A percentile compares a stretch with the other conserved stretches of the same genome.
phyloP scores from a whole-genome alignment of 2,329 filamentous ascomycete species.

The Triangularia setosa region DNA sequence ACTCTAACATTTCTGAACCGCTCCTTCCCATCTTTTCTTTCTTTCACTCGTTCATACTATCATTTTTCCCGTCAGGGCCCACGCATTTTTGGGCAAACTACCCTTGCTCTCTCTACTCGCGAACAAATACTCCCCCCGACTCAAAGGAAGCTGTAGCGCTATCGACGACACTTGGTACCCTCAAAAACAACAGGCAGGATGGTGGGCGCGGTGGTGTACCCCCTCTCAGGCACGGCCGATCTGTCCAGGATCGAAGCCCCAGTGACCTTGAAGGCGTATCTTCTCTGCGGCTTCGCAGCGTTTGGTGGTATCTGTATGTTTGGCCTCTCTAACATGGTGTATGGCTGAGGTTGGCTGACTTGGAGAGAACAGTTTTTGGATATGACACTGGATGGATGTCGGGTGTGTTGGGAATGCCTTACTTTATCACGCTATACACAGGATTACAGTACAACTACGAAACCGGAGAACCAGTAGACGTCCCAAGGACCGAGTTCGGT shows the following conservation, averaged over 20 bases:
- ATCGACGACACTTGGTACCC: background rate
- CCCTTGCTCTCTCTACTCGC: background rate
- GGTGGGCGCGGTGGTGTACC: conserved; percentile 29
- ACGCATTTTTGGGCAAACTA: background rate
- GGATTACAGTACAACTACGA: conserved; percentile 32
- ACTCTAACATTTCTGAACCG: background rate
- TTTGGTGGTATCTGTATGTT: conserved; percentile 51
- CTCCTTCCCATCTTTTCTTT: background rate
- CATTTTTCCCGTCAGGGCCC: background rate
- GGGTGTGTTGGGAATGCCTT: conserved; percentile 39
- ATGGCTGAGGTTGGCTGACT: background rate
- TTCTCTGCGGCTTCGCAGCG: conserved; percentile 58
- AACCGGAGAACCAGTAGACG: conserved; percentile 23
- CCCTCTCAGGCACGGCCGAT: conserved; percentile 41
- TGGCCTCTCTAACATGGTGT: background rate
- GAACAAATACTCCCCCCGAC: background rate
- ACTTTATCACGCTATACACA: conserved; percentile 40
- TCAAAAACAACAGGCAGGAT: conserved; percentile 17
- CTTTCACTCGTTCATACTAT: background rate
- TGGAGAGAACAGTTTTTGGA: conserved; percentile 44
- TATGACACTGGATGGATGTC: conserved; percentile 58
- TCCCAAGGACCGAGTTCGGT: conserved; percentile 20
- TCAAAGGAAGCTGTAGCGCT: background rate
- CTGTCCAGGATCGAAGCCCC: conserved; percentile 54
- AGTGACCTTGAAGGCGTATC: conserved; percentile 55